phyloP scores from a whole-genome alignment of 2,329 filamentous ascomycete genomes.

The Lojkania enalia region DNA sequence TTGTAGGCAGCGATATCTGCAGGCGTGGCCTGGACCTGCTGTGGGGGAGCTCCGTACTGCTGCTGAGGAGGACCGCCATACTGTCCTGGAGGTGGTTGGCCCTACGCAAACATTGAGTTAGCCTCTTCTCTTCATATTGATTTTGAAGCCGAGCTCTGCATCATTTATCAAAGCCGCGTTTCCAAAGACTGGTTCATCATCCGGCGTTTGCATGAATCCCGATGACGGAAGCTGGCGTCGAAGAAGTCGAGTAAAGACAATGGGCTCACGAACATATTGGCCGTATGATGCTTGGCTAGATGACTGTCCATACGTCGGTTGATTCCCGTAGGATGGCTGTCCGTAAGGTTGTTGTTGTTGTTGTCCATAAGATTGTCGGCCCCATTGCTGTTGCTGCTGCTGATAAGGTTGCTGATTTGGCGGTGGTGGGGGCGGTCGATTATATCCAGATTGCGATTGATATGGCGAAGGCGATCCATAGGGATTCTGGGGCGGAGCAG shows the following conservation, averaged over 20 bases:
- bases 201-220: no score
- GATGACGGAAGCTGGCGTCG: neutral
- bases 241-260: neutral
- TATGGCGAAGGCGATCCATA: constrained; percentile 47
- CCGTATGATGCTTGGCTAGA: constrained; percentile 20
- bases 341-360: constrained; percentile 34
- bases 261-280: constrained; percentile 25
- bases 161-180: neutral
- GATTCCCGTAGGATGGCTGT: constrained; percentile 26
- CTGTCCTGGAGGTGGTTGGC: neutral
- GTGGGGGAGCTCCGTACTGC: constrained; percentile 37
- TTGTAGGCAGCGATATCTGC: constrained; percentile 60
- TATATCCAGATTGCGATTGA: constrained; percentile 40
- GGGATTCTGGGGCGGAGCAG: constrained; percentile 48
- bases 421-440: constrained; percentile 39
- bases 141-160: neutral
- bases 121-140: neutral
- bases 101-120: constrained; percentile 1
- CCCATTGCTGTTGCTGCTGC: constrained; percentile 23
- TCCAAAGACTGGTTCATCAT: neutral
- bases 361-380: constrained; percentile 31
- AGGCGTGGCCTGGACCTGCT: constrained; percentile 48
- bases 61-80: constrained; percentile 14
- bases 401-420: constrained; percentile 26
- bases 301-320: constrained; percentile 30